Base-by-base conservation (phyloP, 2,329 filamentous ascomycete genomes). In the Stylonectria norvegica region DNA sequence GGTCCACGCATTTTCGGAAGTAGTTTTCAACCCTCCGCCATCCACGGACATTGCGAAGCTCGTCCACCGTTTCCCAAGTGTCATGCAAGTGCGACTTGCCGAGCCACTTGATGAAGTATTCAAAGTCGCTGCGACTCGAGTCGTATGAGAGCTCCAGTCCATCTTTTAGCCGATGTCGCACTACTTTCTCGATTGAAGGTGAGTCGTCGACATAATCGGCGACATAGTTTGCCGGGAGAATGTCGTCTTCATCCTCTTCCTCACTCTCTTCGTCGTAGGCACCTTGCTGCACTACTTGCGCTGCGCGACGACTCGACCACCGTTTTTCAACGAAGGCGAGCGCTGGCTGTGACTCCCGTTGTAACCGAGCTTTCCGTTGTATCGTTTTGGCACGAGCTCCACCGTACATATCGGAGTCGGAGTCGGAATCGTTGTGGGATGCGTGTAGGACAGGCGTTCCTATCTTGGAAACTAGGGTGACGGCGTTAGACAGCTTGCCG, bases 21-120 rank as follows among this genome's bases (percentile, higher is more conserved):
- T 97, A 98, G 62, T 98, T 98, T 59, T 97, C 93, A 6, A 98
- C 76, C 43, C 90, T 89, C 34, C 90, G 86, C 51, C 85, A 84
- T 45, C 93, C 91, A 47, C 88, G 87, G 60, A 84, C 85, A n/a
- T 82, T 78, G 17, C 80, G 75, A 19, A 96, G 78, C 15, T 73
- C 78, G 40, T 87, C 82, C 43, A 84, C 83, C 0, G 82, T 83
- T 65, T 97, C 90, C 91, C 93, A 98, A 0, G 89, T 95, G 41
- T 94, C 87, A 69, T 98, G 93, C 54, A 95, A 83, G 62, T 98
- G 89, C 9, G 93, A 95, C 65, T 89, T 88, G 52, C 85, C 88
- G 65, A 96, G 88, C 93, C 94, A 98, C 70, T 98, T 98, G 66
- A 98, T 89, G 65, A 84, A 79, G 55, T 75, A 98, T 58, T 97